A percentile compares a stretch with the other conserved stretches of the same genome.
These are phyloP conservation scores for Grigorovia humatica DNA, from an alignment of 805 yeast species.

Conservation along the genomic window DNA sequence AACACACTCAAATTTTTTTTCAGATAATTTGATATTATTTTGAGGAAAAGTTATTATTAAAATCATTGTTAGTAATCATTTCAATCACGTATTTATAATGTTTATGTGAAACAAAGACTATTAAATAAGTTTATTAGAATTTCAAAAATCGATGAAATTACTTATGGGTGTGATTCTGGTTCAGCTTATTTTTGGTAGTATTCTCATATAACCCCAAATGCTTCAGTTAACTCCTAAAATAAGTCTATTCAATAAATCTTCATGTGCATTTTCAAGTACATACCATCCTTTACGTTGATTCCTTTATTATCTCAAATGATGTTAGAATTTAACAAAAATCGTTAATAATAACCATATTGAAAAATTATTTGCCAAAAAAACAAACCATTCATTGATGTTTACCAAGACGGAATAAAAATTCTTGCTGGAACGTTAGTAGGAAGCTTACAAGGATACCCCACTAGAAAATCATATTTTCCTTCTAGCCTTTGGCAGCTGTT, in stretches of 20 bases:
- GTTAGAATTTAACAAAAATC: not conserved
- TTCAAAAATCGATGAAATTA: not conserved
- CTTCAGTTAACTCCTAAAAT: not conserved
- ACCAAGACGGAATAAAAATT: not conserved
- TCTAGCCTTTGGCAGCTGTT: not conserved
- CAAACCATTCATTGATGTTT: not conserved
- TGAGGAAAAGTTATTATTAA: too few relatives aligned
- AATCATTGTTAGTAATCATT: not conserved
- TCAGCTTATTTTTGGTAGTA: too few relatives aligned
- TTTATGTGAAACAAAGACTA: too few relatives aligned
- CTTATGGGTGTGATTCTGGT: not conserved
- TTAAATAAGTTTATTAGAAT: too few relatives aligned
- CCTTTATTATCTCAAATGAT: constrained; percentile 1
- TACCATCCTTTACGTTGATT: constrained; percentile 3
- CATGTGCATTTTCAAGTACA: not conserved
- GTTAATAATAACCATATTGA: not conserved
- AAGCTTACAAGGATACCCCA: not conserved
- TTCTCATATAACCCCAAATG: not conserved
- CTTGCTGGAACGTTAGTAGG: not conserved
- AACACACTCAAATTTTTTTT: not conserved
- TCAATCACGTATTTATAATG: too few relatives aligned
- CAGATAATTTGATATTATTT: too few relatives aligned
- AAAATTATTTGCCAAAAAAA: not conserved
- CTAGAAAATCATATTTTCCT: not conserved
- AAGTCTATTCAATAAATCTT: not conserved